A percentile compares a stretch with the other conserved stretches of the same genome.
Conservation (phyloP, 2,329 filamentous ascomycete genomes). For the Epichloe hybrida region DNA sequence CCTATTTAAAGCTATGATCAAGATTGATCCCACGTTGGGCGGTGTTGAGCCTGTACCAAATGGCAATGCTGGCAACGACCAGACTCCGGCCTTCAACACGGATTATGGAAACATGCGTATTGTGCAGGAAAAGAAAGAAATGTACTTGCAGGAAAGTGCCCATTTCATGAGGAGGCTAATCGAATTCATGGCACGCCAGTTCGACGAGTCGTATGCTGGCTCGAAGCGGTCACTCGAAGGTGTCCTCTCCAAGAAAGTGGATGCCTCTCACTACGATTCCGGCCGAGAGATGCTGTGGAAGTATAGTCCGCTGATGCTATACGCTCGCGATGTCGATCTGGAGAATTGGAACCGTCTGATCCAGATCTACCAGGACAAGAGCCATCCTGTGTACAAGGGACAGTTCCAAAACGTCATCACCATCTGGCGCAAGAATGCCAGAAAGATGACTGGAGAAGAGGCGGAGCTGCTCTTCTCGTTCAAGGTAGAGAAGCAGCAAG, state of each 20-base stretch:
- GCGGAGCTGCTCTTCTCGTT: conserved; percentile 77
- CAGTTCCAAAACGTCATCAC: conserved; percentile 68
- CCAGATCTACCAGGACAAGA: conserved; percentile 66
- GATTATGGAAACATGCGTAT: conserved; percentile 86
- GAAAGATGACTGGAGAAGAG: conserved; percentile 65
- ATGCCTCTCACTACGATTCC: conserved; percentile 55
- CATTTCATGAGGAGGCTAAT: conserved; percentile 68
- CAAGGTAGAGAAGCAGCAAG: conserved; percentile 71
- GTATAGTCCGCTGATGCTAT: conserved; percentile 77
- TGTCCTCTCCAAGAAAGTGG: conserved; percentile 51
- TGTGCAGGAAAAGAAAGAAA: conserved; percentile 85
- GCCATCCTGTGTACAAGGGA: conserved; percentile 62
- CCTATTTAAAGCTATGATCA: conserved; percentile 84
- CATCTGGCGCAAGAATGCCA: conserved; percentile 67
- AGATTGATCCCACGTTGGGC: conserved; percentile 74
- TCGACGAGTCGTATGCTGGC: conserved; percentile 60
- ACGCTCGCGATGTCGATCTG: conserved; percentile 71
- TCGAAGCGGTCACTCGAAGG: conserved; percentile 51
- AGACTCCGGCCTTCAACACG: conserved; percentile 44
- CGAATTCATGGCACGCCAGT: conserved; percentile 70
- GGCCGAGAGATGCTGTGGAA: conserved; percentile 69
- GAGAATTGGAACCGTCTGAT: conserved; percentile 71
- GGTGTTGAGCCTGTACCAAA: conserved; percentile 33
- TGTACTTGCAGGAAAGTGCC: conserved; percentile 64
- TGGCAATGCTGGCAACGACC: conserved; percentile 30